phyloP scores from a whole-genome alignment of 2,329 filamentous ascomycete genomes.

The Pseudocercospora fijiensis region DNA sequence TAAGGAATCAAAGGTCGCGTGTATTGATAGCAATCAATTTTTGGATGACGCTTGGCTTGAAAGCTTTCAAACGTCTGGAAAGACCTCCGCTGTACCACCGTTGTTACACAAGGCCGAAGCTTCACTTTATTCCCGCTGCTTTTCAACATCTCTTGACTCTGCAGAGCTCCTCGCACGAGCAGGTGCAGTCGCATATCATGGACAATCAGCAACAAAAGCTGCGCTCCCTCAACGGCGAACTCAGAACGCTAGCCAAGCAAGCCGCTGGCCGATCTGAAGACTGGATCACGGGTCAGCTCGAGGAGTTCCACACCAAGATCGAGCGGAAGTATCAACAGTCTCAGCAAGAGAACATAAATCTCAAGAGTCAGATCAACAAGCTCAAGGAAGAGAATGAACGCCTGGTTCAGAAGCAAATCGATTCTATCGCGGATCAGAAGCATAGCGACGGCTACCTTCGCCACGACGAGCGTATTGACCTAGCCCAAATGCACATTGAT shows the following conservation, averaged over 20 bases:
- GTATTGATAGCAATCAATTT: neutral
- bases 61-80: neutral
- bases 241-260: neutral
- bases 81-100: neutral
- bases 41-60: neutral
- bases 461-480: neutral
- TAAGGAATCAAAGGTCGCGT: neutral
- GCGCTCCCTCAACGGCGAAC: conserved; percentile 2
- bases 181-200: neutral
- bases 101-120: neutral
- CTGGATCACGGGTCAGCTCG: conserved; percentile 1
- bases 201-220: neutral
- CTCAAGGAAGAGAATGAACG: neutral
- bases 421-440: neutral
- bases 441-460: neutral
- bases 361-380: neutral
- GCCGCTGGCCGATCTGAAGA: neutral
- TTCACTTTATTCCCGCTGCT: neutral
- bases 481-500: neutral
- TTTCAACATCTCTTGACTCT: neutral
- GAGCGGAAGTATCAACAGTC: neutral
- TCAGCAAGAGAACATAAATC: neutral
- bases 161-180: neutral
- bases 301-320: conserved; percentile 4
- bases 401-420: neutral